These are phyloP conservation scores for Zygnema cylindricum DNA, from an alignment of 139 green algal species.

Conservation along the genomic window DNA sequence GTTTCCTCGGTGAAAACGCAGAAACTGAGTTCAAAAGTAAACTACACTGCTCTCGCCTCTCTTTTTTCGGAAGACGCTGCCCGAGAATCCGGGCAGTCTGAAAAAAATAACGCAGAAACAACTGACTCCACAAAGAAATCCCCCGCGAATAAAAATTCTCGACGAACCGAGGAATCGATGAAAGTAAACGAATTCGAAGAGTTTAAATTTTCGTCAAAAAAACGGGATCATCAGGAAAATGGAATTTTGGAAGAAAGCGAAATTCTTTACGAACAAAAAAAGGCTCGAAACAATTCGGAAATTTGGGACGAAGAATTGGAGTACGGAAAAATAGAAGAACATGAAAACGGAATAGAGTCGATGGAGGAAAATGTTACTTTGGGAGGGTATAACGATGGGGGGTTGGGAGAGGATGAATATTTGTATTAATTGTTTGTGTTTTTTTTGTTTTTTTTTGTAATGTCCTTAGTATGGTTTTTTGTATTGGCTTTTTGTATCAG, in stretches of 20 bases:
- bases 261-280: neutral
- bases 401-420: neutral
- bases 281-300: neutral
- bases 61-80: constrained; percentile 47
- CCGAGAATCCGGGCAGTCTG: neutral
- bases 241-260: neutral
- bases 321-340: too few species aligned
- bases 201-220: neutral
- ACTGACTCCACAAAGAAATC: neutral
- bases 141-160: neutral
- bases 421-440: too few species aligned
- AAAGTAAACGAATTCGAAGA: too few species aligned
- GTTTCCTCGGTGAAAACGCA: constrained; percentile 13
- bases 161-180: neutral
- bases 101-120: neutral
- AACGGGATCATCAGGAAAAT: neutral
- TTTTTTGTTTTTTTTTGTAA: too few species aligned
- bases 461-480: too few species aligned
- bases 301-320: neutral
- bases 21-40: constrained; percentile 64
- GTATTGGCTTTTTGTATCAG: too few species aligned
- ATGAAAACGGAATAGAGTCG: too few species aligned
- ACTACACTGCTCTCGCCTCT: constrained; percentile 52
- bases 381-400: neutral
- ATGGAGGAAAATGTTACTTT: neutral